Evolutionary conservation across 163 green algal genomes (phyloP).

Genomic region (Chloromonas sp.): DNA sequence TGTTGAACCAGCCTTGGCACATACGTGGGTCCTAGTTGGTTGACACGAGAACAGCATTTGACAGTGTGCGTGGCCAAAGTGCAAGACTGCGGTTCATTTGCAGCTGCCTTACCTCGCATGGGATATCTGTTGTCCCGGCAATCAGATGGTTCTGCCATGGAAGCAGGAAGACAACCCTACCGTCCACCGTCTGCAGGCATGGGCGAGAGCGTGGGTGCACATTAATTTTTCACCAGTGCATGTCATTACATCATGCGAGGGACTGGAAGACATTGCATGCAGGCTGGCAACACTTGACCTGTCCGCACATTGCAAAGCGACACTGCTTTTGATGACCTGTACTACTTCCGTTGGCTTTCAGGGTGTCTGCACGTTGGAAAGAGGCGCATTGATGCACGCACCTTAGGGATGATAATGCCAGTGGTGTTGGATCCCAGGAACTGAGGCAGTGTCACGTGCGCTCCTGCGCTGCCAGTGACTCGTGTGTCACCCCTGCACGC

Average conservation of each 20-base stretch:
- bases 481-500: slow-evolving; percentile 38
- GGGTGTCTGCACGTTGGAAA: neutral
- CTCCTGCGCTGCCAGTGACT: slow-evolving; percentile 75
- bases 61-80: neutral
- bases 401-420: slow-evolving; percentile 95
- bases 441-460: slow-evolving; percentile 92
- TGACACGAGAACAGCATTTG: neutral
- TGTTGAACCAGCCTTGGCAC: neutral
- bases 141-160: slow-evolving; percentile 87
- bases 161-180: slow-evolving; percentile 95
- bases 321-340: neutral
- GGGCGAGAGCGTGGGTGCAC: neutral
- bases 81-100: neutral
- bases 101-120: slow-evolving; percentile 6
- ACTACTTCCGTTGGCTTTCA: neutral
- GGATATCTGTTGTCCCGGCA: slow-evolving; percentile 88
- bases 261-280: neutral
- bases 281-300: neutral
- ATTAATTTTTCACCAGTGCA: neutral
- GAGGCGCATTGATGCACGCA: neutral
- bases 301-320: neutral
- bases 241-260: neutral
- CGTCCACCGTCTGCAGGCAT: slow-evolving; percentile 54
- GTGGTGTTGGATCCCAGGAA: slow-evolving; percentile 80
- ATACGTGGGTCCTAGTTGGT: neutral